Evolutionary conservation across 208 protist species (phyloP).

Genomic region (Crithidia brevicula): DNA sequence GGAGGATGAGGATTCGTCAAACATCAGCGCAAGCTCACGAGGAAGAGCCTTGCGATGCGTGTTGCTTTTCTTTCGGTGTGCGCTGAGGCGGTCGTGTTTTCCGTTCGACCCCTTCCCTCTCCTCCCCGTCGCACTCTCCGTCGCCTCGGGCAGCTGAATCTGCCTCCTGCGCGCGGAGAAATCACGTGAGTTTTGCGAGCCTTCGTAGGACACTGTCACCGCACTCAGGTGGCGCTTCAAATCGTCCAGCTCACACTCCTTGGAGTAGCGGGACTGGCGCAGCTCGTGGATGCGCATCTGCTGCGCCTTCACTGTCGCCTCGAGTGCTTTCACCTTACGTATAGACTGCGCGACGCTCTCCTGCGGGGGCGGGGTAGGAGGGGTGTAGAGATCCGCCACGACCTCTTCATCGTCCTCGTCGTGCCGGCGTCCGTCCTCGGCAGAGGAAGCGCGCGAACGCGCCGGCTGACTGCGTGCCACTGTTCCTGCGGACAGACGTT

Average conservation of each 20-base stretch:
- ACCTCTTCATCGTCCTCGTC: neutral
- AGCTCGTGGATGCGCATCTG: conserved; percentile 6
- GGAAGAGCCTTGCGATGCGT: neutral
- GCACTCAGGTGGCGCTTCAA: conserved; percentile 12
- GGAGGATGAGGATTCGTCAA: conserved; percentile 5
- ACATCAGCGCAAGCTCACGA: no score
- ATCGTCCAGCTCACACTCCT: conserved; percentile 22
- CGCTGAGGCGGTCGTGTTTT: neutral
- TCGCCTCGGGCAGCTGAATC: conserved; percentile 1
- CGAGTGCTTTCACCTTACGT: neutral
- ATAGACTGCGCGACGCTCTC: neutral
- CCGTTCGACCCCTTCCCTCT: neutral
- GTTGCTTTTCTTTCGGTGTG: neutral
- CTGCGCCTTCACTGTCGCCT: conserved; percentile 6
- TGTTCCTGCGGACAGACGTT: no score
- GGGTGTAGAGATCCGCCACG: neutral
- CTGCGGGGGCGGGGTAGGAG: neutral
- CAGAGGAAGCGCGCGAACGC: no score
- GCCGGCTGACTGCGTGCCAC: no score
- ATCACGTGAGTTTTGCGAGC: neutral
- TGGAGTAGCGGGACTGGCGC: conserved; percentile 11
- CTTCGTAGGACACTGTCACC: neutral
- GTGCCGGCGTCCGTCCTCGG: neutral
- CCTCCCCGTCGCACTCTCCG: neutral
- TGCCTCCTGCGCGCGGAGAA: neutral